A percentile compares a stretch with the other conserved stretches of the same genome.
Conservation (phyloP, 2,329 filamentous ascomycete species). For the Pseudogymnoascus sp. region DNA sequence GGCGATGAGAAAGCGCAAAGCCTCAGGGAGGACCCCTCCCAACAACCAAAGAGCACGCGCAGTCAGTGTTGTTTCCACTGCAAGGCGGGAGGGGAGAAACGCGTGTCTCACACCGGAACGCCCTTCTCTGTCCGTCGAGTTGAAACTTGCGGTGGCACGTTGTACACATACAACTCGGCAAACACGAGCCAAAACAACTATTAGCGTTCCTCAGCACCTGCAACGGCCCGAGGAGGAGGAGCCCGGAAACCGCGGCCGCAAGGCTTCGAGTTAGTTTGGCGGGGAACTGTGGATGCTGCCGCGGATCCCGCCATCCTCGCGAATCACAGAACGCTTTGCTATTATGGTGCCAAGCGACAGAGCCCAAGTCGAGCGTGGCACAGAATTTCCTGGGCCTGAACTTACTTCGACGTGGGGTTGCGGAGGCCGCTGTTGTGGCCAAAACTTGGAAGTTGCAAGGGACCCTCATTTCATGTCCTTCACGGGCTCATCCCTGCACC, state of each 20-base stretch:
- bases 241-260: background rate
- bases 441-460: constrained; percentile 1
- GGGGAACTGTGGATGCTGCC: background rate
- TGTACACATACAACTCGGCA: background rate
- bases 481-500: constrained; percentile 5
- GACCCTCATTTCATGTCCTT: background rate
- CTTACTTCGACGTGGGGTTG: background rate
- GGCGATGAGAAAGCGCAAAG: background rate
- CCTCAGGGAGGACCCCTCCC: background rate
- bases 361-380: background rate
- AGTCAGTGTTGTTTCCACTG: background rate
- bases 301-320: background rate
- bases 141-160: background rate
- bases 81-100: background rate
- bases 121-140: background rate
- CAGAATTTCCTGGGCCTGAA: background rate
- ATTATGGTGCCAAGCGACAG: background rate
- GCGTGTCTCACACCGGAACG: background rate
- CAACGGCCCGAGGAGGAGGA: background rate
- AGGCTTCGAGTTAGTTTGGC: background rate
- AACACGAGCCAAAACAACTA: background rate
- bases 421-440: background rate
- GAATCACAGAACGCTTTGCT: background rate
- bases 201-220: background rate
- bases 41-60: background rate